Evolutionary conservation across 108 stramenopile genomes (phyloP).

Genomic region (Conticribra weissflogii): DNA sequence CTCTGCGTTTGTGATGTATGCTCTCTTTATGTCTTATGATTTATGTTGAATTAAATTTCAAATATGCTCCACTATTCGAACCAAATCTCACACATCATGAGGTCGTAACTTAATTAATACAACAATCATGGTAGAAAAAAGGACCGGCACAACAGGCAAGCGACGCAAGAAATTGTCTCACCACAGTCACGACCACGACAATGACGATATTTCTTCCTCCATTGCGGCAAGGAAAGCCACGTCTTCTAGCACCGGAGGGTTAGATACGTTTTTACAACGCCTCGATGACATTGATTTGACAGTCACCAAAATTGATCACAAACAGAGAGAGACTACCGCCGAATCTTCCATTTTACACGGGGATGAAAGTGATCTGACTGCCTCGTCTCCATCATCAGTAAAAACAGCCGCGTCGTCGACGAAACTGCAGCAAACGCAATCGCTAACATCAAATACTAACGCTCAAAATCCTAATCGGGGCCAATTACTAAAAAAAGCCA

Average conservation of each 20-base stretch:
- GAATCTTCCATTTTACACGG: too few relatives aligned
- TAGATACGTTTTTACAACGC: conserved; percentile 33
- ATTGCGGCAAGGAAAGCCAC: not conserved
- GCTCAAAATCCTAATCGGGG: too few relatives aligned
- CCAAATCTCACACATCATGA: too few relatives aligned
- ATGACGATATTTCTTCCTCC: not conserved
- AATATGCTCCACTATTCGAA: too few relatives aligned
- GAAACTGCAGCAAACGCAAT: conserved; percentile 12
- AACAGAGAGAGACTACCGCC: not conserved
- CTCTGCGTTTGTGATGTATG: too few relatives aligned
- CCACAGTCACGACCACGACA: not conserved
- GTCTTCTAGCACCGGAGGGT: not conserved
- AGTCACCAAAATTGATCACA: not conserved
- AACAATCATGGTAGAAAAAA: conserved; percentile 2
- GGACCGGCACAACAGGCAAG: conserved; percentile 3
- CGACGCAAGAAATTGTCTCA: not conserved
- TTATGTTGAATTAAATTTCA: too few relatives aligned
- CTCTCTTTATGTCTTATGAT: too few relatives aligned
- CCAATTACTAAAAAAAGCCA: too few relatives aligned
- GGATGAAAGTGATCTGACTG: too few relatives aligned
- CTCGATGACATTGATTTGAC: conserved; percentile 36
- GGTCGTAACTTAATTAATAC: too few relatives aligned
- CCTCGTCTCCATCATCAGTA: conserved; percentile 9
- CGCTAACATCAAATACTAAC: too few relatives aligned
- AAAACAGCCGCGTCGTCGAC: conserved; percentile 15